Evolutionary conservation across 495 filamentous ascomycete species (phyloP), one percentile per base, ranked within the genome.

Genomic region (Aspergillus nanangensis): DNA sequence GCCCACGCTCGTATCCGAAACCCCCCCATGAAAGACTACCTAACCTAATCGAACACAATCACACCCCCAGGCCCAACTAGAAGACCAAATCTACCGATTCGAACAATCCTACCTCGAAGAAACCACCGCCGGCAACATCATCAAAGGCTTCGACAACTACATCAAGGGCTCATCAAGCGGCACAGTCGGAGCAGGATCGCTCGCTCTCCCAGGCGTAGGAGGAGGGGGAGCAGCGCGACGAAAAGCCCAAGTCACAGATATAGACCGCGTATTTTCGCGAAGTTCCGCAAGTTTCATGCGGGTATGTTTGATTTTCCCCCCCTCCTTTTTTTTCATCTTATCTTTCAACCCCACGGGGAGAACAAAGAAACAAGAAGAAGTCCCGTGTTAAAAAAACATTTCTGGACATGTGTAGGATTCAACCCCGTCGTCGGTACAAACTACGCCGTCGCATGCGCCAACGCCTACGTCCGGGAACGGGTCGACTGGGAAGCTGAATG

Each of bases 101-200:
- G 93, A 98, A 64, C 80, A 85, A 42, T 78, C 82, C 13, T 98
- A 98, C 66, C 81, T 98, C 34, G 90, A 95, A 65, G 88, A 90
- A 52, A 95, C 89, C 13, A 86, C 86, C 18, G 76, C 75, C 33
- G 93, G 93, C 14, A 98, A 98, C 71, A 97, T 98, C 59, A 90
- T 98, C 67, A 87, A 83, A 50, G 93, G 93, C 32, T 98, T 97
- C 66, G 93, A 98, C 61, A 92, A 87, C 53, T 97, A 96, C 66
- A 92, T 95, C 71, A 98, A 98, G 61, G 89, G 88, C 38, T 78
- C 80, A 5, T 71, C 75, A 0, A 74, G 62, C 49, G 50, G 51
- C 18, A 51, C 64, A 2, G 59, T 62, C 31, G 58, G 58, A 25
- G 62, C 60, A 2, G 55, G 63, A n/a, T 65, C 61, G 1, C 50